Base-by-base conservation (phyloP, 2,329 filamentous ascomycete species). In the Pseudogymnoascus sp. region DNA sequence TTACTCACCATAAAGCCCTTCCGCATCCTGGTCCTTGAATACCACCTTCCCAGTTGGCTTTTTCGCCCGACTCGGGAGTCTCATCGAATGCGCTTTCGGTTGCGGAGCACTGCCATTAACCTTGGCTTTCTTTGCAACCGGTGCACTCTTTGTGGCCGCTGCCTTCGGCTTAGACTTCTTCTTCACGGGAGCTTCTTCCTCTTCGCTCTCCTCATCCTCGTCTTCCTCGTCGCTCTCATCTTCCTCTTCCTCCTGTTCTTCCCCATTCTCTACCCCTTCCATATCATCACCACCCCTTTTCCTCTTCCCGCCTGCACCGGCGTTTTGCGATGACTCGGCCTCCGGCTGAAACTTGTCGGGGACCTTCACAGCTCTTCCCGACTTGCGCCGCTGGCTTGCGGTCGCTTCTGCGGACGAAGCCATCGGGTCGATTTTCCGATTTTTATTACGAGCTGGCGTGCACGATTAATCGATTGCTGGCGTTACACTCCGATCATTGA, bases 341-440 rank as follows among this genome's bases (percentile, higher is more conserved):
- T 86, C 81, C 62, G 83, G 81, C 64, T 78, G 78, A 75, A 85
- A 87, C 73, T 86, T 86, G 71, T 81, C 74, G 53, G 85, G 84
- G 37, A 78, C 79, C 71, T 79, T 83, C 66, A 84, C 80, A 77
- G 86, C 85, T 83, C 85, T 85, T 84, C 85, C 84, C 38, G 86
- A 89, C 68, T 85, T 84, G 74, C 87, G 86, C 80, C 82, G 81
- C 76, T 80, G 78, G 37, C 64, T 66, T 71, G 79, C 78, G 65
- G 77, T 75, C 66, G 80, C 78, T 65, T 78, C 76, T 63, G 81
- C 80, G 65, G 81, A 79, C 60, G 82, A 81, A 67, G 78, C 76
- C 71, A 78, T 81, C 74, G 80, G 78, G 76, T 82, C 82, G 71
- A 79, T 81, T 31, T 53, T 31, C 47, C n/a, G 26, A 26, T n/a